Percentiles rank a stretch among this genome's conserved stretches.
phyloP scores from a whole-genome alignment of 2,329 filamentous ascomycete genomes.

The Arthrobotrys musiformis region DNA sequence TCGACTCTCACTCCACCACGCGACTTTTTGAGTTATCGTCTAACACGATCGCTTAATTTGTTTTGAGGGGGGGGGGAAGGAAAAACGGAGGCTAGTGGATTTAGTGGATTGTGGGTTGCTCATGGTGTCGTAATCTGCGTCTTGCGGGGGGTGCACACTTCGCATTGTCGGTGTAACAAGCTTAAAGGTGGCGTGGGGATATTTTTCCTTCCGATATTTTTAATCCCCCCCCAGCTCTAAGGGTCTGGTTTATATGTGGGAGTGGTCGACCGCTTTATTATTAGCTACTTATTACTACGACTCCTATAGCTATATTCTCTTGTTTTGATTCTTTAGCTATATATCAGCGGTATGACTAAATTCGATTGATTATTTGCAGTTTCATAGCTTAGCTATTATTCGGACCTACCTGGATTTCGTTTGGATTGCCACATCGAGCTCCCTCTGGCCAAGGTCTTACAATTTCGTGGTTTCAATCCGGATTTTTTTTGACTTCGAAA shows the following conservation, averaged over 20 bases:
- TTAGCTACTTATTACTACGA: background rate
- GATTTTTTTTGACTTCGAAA: background rate
- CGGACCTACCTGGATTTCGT: conserved; percentile 8
- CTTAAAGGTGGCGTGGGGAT: conserved; percentile 28
- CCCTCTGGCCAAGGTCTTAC: conserved; percentile 7
- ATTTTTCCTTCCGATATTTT: background rate
- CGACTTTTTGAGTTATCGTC: conserved; percentile 30
- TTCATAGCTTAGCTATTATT: conserved; percentile 20
- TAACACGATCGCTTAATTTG: conserved; percentile 50
- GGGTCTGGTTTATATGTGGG: conserved; percentile 6
- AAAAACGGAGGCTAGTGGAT: conserved; percentile 2
- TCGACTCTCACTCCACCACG: conserved; percentile 4
- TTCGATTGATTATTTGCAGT: conserved; percentile 16
- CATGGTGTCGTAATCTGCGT: conserved; percentile 46
- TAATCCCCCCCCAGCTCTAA: background rate
- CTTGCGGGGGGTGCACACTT: conserved; percentile 37
- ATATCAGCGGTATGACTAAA: conserved; percentile 24
- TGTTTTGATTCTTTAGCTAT: conserved; percentile 1
- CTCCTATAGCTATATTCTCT: background rate
- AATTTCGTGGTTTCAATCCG: background rate
- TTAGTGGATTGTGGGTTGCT: conserved; percentile 5
- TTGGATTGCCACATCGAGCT: background rate
- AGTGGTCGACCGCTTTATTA: background rate
- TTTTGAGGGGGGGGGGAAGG: background rate
- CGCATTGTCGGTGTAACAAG: conserved; percentile 45